Evolutionary conservation across 2,329 filamentous ascomycete species (phyloP), one percentile per base, ranked within the genome.

Genomic region (Alternaria gansuensis): DNA sequence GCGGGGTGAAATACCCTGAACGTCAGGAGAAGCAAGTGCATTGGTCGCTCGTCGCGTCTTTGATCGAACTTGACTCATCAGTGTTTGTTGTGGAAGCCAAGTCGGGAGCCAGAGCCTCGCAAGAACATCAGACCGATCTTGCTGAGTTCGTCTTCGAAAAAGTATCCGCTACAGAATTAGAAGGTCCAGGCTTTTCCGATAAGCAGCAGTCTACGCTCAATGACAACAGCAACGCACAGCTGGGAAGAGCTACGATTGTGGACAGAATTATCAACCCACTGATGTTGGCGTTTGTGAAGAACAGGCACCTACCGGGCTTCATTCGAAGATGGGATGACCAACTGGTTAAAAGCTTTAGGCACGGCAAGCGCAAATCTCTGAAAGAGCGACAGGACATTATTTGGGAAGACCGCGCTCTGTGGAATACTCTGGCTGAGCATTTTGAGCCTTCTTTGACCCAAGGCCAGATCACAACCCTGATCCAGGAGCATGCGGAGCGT

Each of bases 281-380:
- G 23, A 69, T 78, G 60, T 68, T 66, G 26, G 71, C 75, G 2
- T 78, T 74, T 50, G 68, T 74, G 9, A 66, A 69, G 9, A 76
- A 74, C 45, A 63, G 76, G 10, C 71, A 77, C 49, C 54, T 78
- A 5, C 52, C 72, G 6, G 75, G 74, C 7, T 78, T 77, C 57
- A 48, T 78, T 24, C 62, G 59, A n/a, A 63, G 64, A 51, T 78
- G 76, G 75, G 70, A 77, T 46, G 54, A 63, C 8, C 75, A 78
- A 43, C 66, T 78, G 0, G 61, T 63, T 29, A 64, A 59, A 28
- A 66, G 59, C 48, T 58, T 64, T 41, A 59, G 58, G 28, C 43
- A 60, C 29, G 51, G 63, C 26, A 60, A 59, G 6, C 70, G 68
- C n/a, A 64, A 65, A 28, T 50, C 60, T 17, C 56, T 71, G 45